A percentile compares a stretch with the other conserved stretches of the same genome.
These are phyloP conservation scores for Marchantia polymorpha DNA, from an alignment of 225 moss, liverwort and hornwort species.

Conservation along the genomic window DNA sequence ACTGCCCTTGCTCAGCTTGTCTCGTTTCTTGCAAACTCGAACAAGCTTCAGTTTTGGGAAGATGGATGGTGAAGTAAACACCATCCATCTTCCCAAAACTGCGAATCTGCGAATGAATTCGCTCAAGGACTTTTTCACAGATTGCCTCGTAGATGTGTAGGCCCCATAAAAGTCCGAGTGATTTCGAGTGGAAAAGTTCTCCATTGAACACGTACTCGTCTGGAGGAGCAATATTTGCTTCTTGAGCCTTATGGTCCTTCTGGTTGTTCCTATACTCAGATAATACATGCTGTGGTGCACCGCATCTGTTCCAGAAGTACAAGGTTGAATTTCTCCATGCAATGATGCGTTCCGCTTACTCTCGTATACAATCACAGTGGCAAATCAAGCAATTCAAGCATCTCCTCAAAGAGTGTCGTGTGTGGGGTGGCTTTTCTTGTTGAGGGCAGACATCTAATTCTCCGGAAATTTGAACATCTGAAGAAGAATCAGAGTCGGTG, in stretches of 20 bases:
- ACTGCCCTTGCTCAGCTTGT: too few relatives aligned
- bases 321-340: background rate
- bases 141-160: background rate
- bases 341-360: background rate
- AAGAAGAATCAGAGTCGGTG: background rate
- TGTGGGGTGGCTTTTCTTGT: background rate
- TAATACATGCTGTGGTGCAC: background rate
- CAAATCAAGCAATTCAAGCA: constrained; percentile 8
- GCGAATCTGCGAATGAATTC: background rate
- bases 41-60: background rate
- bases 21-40: too few relatives aligned
- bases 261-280: too few relatives aligned
- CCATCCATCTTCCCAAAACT: too few relatives aligned
- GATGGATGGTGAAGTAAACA: background rate
- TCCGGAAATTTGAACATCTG: background rate
- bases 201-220: background rate
- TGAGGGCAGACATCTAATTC: background rate
- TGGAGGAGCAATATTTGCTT: background rate
- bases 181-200: background rate
- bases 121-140: background rate
- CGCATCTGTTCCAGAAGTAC: background rate
- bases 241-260: background rate
- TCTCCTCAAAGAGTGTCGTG: background rate
- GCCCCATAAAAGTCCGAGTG: background rate
- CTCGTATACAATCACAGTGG: background rate